phyloP scores from a whole-genome alignment of 495 filamentous ascomycete genomes.

The Podospora bellae-mahoneyi region DNA sequence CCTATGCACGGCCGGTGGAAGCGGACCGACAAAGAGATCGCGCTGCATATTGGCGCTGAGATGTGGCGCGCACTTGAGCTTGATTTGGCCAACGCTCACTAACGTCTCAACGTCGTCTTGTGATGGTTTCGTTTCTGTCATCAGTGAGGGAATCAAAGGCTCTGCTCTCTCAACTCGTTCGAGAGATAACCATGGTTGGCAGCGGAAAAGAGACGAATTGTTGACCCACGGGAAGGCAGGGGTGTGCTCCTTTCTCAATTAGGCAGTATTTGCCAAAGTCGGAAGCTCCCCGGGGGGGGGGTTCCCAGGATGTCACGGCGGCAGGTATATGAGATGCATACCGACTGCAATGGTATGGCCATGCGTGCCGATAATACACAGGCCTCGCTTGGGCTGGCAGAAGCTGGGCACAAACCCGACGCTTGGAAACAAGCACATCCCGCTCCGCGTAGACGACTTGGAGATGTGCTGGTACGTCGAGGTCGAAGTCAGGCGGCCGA shows the following conservation, averaged over 20 bases:
- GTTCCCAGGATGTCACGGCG: background rate
- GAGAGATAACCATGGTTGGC: background rate
- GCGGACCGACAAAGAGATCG: conserved; percentile 24
- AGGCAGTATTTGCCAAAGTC: conserved; percentile 11
- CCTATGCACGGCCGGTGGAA: conserved; percentile 24
- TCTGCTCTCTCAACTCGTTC: background rate
- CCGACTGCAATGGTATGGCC: background rate
- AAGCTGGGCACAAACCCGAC: background rate
- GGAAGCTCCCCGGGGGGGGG: background rate
- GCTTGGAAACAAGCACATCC: conserved; percentile 6
- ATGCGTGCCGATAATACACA: conserved; percentile 1
- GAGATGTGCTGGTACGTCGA: background rate
- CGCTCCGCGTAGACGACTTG: conserved; percentile 12
- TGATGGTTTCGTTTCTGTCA: background rate
- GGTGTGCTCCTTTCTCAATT: conserved; percentile 3
- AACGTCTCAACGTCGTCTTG: background rate
- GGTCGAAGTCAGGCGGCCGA: background rate
- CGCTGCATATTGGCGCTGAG: conserved; percentile 6
- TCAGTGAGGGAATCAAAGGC: background rate
- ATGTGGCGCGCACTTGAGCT: conserved; percentile 5
- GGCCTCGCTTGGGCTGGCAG: background rate
- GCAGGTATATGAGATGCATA: conserved; percentile 4
- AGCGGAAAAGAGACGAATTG: background rate
- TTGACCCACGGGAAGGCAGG: conserved; percentile 1
- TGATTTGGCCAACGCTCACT: background rate